Conservation (phyloP, 345 rosid genomes). For the Anastatica hierochuntica region DNA sequence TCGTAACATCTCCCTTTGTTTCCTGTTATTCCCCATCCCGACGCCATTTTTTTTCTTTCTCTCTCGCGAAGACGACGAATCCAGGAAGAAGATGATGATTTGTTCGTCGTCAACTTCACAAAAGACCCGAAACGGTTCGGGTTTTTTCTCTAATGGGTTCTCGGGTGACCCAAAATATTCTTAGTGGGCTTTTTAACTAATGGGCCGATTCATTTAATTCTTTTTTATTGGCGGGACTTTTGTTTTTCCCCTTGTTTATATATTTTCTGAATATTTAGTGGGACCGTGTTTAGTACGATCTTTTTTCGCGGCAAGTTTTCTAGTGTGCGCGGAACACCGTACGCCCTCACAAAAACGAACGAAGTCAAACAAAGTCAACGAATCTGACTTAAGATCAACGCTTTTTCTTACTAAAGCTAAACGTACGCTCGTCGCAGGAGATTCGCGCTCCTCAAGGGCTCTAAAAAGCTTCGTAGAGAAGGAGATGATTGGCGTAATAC, state of each 20-base stretch:
- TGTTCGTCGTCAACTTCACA: too few relatives aligned
- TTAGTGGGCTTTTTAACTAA: neutral
- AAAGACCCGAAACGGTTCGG: too few relatives aligned
- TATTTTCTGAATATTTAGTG: neutral
- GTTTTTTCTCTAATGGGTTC: neutral
- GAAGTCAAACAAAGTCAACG: too few relatives aligned
- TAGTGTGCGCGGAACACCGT: too few relatives aligned
- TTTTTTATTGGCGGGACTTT: constrained; percentile 9
- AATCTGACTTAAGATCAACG: neutral
- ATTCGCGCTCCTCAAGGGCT: neutral
- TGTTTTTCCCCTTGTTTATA: neutral
- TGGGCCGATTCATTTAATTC: neutral
- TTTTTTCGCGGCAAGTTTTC: too few relatives aligned
- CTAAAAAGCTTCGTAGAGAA: neutral
- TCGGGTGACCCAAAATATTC: neutral
- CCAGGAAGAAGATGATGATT: too few relatives aligned
- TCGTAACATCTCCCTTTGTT: constrained; percentile 94
- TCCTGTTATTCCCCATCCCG: constrained; percentile 97
- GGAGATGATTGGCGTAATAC: neutral
- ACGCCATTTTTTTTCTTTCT: constrained; percentile 42
- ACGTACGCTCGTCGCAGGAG: constrained; percentile 6
- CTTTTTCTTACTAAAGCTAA: neutral
- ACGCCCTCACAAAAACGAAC: too few relatives aligned
- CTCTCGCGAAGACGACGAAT: too few relatives aligned
- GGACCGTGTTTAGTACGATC: neutral